Evolutionary conservation across 768 basidiomycete species (phyloP).

Genomic region (Pisolithus albus): DNA sequence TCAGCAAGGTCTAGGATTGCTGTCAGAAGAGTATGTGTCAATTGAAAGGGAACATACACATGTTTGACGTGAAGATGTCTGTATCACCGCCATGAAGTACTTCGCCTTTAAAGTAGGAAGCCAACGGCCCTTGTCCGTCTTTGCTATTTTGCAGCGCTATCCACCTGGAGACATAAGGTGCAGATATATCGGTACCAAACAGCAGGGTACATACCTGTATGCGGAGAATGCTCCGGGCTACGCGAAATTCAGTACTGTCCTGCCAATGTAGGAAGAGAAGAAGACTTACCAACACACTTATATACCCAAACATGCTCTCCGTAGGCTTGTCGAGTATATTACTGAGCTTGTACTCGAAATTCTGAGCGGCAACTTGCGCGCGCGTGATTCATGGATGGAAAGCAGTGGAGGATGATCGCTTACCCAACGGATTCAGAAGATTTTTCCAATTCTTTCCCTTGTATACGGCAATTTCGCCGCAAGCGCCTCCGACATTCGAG

Average conservation of each 20-base stretch:
- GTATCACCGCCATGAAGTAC: slow-evolving; percentile 75
- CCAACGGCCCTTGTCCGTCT: slow-evolving; percentile 76
- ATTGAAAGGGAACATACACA: slow-evolving; percentile 54
- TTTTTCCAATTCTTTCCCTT: slow-evolving; percentile 85
- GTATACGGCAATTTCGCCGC: slow-evolving; percentile 92
- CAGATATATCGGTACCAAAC: not conserved
- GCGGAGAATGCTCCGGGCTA: slow-evolving; percentile 94
- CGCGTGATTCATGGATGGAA: not conserved
- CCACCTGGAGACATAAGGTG: slow-evolving; percentile 36
- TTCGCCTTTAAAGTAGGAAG: slow-evolving; percentile 98
- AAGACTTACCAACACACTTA: slow-evolving; percentile 72
- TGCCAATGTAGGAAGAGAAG: not conserved
- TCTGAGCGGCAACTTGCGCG: slow-evolving; percentile 76
- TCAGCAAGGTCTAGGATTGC: slow-evolving; percentile 70
- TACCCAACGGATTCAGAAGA: slow-evolving; percentile 79
- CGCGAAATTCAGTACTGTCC: slow-evolving; percentile 6
- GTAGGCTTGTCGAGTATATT: slow-evolving; percentile 88
- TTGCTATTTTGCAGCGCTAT: slow-evolving; percentile 84
- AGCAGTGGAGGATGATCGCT: slow-evolving; percentile 9
- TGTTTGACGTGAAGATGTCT: slow-evolving; percentile 92
- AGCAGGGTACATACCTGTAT: slow-evolving; percentile 43
- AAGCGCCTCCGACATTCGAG: slow-evolving; percentile 90
- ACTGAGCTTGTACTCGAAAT: slow-evolving; percentile 92
- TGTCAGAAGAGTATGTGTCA: slow-evolving; percentile 5
- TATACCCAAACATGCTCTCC: slow-evolving; percentile 90